Percentiles rank a stretch among this genome's conserved stretches.
These are phyloP conservation scores for Mucor indicus DNA, from an alignment of 371 early-diverging fungal species.

Conservation along the genomic window DNA sequence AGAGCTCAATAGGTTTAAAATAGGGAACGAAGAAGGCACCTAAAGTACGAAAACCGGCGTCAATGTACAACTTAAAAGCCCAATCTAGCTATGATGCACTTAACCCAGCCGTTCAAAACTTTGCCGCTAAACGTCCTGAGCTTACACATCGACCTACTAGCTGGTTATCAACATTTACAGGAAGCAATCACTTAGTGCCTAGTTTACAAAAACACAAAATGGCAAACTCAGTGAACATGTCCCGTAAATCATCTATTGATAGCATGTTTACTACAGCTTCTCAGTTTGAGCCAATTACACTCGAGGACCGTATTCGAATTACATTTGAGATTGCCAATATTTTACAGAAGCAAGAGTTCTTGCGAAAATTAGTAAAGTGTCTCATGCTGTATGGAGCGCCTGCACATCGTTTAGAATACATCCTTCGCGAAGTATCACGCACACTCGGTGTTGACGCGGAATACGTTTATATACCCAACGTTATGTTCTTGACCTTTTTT, in stretches of 20 bases:
- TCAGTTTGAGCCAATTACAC: conserved; percentile 47
- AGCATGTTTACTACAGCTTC: conserved; percentile 50
- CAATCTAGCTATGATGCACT: conserved; percentile 11
- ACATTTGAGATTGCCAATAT: conserved; percentile 64
- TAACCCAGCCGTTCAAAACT: conserved; percentile 2
- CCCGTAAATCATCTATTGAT: conserved; percentile 38
- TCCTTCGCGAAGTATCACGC: conserved; percentile 44
- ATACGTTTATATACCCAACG: conserved; percentile 67
- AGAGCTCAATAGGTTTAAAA: too few species aligned
- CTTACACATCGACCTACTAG: conserved; percentile 37
- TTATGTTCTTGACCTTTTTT: conserved; percentile 72
- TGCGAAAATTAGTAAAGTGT: conserved; percentile 51
- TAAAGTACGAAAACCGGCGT: conserved; percentile 26
- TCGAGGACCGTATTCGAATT: conserved; percentile 56
- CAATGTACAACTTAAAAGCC: conserved; percentile 21
- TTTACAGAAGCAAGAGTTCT: conserved; percentile 58
- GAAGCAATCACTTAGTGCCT: conserved; percentile 42
- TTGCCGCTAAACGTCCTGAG: conserved; percentile 23
- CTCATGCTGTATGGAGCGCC: conserved; percentile 61
- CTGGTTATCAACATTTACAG: conserved; percentile 39
- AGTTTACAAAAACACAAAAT: conserved; percentile 36
- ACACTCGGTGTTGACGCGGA: conserved; percentile 69
- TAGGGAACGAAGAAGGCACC: conserved; percentile 10
- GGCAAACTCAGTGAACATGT: conserved; percentile 21
- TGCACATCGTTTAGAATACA: conserved; percentile 58